Evolutionary conservation across 2,329 filamentous ascomycete species (phyloP), one percentile per base, ranked within the genome.

Genomic region (Pyricularia sp.): DNA sequence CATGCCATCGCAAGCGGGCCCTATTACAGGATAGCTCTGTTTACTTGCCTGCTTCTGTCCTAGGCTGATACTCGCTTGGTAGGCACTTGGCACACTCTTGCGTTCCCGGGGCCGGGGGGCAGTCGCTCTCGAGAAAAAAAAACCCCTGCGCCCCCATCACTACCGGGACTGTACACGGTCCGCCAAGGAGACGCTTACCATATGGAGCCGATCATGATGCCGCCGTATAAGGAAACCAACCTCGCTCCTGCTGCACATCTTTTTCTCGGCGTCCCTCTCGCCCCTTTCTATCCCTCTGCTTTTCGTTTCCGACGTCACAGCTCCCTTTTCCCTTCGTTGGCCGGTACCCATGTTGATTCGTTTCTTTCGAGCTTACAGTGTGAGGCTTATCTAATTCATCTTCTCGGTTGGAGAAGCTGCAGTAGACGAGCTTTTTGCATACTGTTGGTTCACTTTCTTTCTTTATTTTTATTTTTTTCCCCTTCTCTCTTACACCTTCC

Each of bases 21-120:
- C 59, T 5, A 26, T 26, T 26, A 28, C 25, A 28, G 59, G n/a
- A 63, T 63, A 28, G 25, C 25, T 63, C 30, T 63, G 59, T 63
- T 63, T 30, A 30, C 59, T 63, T 63, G 11, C 25, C 59, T 63
- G 59, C 59, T 28, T 28, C 25, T 28, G 59, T 50, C 42, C 17
- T 50, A 50, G 26, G 59, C 59, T 63, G 59, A 63, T 5, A 63
- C 59, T 63, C 59, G 59, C 59, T 63, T 63, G n/a, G 59, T 63
- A 26, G 25, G 26, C n/a, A 63, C 59, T 28, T 63, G 25, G 59
- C 59, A 63, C 25, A 26, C 26, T 28, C 11, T 23, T 23, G 12
- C 10, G 23, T 26, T 50, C 42, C 42, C 42, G 42, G 12, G 9
- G 42, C 42, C 42, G 20, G 42, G 20, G 42, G 42, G 42, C 42